Evolutionary conservation across 441 rosid species (phyloP), one percentile per base, ranked within the genome.

Genomic region (Euphorbia celastroides): DNA sequence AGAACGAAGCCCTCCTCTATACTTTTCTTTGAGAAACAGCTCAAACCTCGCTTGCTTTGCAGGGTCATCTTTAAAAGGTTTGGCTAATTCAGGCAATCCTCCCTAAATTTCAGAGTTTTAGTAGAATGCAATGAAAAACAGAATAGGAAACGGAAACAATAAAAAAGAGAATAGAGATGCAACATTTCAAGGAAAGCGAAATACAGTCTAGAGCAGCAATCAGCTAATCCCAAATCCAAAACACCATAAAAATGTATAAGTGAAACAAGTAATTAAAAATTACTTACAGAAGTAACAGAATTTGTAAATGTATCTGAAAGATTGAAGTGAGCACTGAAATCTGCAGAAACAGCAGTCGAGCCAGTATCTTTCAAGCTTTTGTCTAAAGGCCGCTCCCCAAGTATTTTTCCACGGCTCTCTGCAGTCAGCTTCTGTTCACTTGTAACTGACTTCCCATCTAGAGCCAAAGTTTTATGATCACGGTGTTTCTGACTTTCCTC

Each of bases 1-100:
- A 26, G 89, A 63, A 44, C 97, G 96, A 74, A 94, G 90, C 55
- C 98, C 99, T 76, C 99, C 99, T 67, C 79, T 79, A 73, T 92
- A 87, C 80, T 92, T 92, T 65, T 89, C 93, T 86, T 82, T 92
- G 77, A 92, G 94, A 80, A 88, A 94, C 78, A 71, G 86, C 87
- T 92, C 97, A 81, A 88, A 94, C 76, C 99, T 87, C 64, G 83
- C 92, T 82, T 94, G 98, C 83, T 89, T 92, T 51, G 83, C 88
- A 50, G 80, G 88, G 72, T 92, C 90, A 74, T 90, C 88, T 86
- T 81, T 83, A 80, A 92, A 94, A 34, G 99, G 96, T 68, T 87
- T 94, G 17, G 84, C 72, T 64, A 83, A 77, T 69, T 86, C 87
- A n/a, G 82, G 81, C 71, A 79, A 73, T 76, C 77, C 90, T 64